Base-by-base conservation (phyloP, 1,284 basidiomycete species). In the Trametes versicolor region DNA sequence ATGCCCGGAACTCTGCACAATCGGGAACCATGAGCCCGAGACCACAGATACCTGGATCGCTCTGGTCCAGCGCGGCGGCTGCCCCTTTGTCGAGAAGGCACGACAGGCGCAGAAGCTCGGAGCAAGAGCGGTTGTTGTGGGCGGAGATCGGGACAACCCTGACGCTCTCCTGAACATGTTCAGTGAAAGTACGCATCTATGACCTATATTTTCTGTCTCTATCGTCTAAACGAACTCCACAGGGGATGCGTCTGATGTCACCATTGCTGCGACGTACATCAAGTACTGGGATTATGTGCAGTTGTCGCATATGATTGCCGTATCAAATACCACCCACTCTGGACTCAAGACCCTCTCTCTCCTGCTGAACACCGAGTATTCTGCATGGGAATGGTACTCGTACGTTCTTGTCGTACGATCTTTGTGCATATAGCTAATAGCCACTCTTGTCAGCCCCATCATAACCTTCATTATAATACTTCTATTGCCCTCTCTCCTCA, bases 121-220 rank as follows among this genome's bases (percentile, higher is more conserved):
- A n/a, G 95, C 95, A 0, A 86, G 83, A 68, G 95, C 91, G 1
- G 90, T 96, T 29, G 87, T 97, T n/a, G 93, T 98, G 1, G 96
- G 95, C 49, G 95, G 96, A 54, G 84, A 90, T 70, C 85, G 90
- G 72, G 88, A 91, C 4, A 85, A 85, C 71, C 88, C 93, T 19
- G 92, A 94, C 72, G 85, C 86, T n/a, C 81, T 96, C 65, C 86
- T 96, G 48, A 96, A 93, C 66, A 96, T 97, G 95, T 96, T 92
- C 78, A 93, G 91, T 75, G 92, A 92, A 77, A 89, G 91, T 92
- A 70, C 58, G 85, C 76, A 32, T 32, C 7, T 15, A 32, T 8
- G 27, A 2, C 47, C 37, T 39, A 8, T 23, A 72, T 60, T 57
- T 51, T n/a, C 62, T 58, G 70, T 29, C 64, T 13, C 29, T 48